phyloP scores from a whole-genome alignment of 192 early-diverging fungal species.

The Kappamyces sp. region DNA sequence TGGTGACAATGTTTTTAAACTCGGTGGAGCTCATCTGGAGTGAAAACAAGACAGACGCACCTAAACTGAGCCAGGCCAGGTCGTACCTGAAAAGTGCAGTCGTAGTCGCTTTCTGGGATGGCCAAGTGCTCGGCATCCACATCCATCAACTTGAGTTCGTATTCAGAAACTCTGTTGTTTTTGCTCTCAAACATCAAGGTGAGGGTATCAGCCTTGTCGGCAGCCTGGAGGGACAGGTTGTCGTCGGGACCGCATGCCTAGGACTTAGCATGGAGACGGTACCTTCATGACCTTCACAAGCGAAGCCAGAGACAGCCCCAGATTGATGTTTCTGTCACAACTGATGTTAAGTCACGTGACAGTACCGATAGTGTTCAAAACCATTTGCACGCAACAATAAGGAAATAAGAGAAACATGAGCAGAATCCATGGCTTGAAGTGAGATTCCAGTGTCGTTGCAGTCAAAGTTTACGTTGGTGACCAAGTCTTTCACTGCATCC shows the following conservation, averaged over 20 bases:
- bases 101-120: slow-evolving; percentile 92
- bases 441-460: slow-evolving; percentile 91
- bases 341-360: slow-evolving; percentile 40
- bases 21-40: slow-evolving; percentile 79
- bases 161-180: slow-evolving; percentile 69
- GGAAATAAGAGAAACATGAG: slow-evolving; percentile 91
- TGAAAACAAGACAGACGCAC: no score
- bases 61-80: no score
- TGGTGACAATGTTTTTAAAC: slow-evolving; percentile 88
- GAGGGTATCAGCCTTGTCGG: slow-evolving; percentile 78
- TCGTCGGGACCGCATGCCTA: slow-evolving; percentile 90
- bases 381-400: slow-evolving; percentile 75
- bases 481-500: slow-evolving; percentile 96
- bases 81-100: slow-evolving; percentile 84
- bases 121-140: slow-evolving; percentile 94
- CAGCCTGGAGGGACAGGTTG: slow-evolving; percentile 83
- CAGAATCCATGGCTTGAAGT: slow-evolving; percentile 98
- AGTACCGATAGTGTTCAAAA: slow-evolving; percentile 36
- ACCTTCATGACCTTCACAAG: slow-evolving; percentile 91
- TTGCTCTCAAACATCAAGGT: slow-evolving; percentile 56
- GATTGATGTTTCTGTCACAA: slow-evolving; percentile 83
- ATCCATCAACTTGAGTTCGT: slow-evolving; percentile 97
- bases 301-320: slow-evolving; percentile 82
- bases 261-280: no score
- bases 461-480: slow-evolving; percentile 96